Evolutionary conservation across 441 rosid genomes (phyloP).

Genomic region (Brassica balearica): DNA sequence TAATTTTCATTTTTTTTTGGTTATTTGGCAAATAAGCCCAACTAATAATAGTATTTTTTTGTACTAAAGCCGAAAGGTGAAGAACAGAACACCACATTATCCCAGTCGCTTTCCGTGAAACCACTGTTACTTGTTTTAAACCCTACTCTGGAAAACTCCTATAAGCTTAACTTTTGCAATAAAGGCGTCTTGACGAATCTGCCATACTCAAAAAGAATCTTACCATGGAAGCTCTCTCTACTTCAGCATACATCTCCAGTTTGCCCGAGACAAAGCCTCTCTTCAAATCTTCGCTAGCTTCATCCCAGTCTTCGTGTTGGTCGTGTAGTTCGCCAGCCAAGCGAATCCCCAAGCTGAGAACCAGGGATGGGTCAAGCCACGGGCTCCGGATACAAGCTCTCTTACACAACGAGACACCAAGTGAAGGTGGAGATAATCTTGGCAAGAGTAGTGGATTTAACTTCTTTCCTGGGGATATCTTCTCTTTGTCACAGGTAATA

Average conservation of each 20-base stretch:
- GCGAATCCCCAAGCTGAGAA: constrained; percentile 54
- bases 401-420: constrained; percentile 48
- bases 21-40: no score
- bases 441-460: constrained; percentile 49
- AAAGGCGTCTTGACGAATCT: background rate
- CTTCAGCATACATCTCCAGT: constrained; percentile 45
- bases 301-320: constrained; percentile 45
- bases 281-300: constrained; percentile 42
- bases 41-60: background rate
- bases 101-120: background rate
- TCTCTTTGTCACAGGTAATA: constrained; percentile 64
- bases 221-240: constrained; percentile 68
- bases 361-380: constrained; percentile 44
- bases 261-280: constrained; percentile 45
- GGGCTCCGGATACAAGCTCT: constrained; percentile 54
- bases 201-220: background rate
- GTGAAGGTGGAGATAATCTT: constrained; percentile 55
- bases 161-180: background rate
- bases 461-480: constrained; percentile 52
- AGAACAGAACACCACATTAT: background rate
- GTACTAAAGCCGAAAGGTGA: background rate
- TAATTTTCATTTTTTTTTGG: no score
- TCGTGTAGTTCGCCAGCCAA: constrained; percentile 38
- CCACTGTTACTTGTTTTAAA: background rate
- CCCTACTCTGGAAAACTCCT: background rate